Evolutionary conservation across 345 rosid species (phyloP).

Genomic region (Physaria fendleri): DNA sequence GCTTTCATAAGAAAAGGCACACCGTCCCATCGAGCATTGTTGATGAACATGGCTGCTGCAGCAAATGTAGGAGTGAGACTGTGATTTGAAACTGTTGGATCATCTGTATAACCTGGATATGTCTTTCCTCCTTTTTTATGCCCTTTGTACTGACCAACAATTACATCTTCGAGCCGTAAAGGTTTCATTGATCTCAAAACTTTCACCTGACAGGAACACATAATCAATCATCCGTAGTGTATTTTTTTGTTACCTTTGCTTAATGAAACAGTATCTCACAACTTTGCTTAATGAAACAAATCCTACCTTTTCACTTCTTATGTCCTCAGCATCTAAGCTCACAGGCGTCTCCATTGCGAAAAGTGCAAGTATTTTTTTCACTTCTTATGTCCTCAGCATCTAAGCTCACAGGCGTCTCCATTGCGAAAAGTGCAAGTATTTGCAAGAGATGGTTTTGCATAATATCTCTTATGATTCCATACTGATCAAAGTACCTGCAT

Average conservation of each 20-base stretch:
- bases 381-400: conserved; percentile 91
- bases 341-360: conserved; percentile 99
- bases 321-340: conserved; percentile 92
- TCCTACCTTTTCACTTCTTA: conserved; percentile 81
- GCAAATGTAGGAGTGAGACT: conserved; percentile 89
- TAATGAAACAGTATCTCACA: background rate
- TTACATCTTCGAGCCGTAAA: conserved; percentile 63
- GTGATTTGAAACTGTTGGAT: conserved; percentile 60
- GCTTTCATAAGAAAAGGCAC: conserved; percentile 96
- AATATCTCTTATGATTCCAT: conserved; percentile 87
- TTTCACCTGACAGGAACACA: conserved; percentile 49
- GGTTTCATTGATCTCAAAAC: conserved; percentile 85
- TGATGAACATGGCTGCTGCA: conserved; percentile 80
- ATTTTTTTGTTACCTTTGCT: background rate
- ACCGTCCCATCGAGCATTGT: conserved; percentile 95
- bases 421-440: conserved; percentile 86
- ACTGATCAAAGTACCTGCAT: conserved; percentile 70
- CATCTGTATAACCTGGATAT: conserved; percentile 66
- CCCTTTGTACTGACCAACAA: conserved; percentile 85
- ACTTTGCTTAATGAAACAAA: background rate
- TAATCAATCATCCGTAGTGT: background rate
- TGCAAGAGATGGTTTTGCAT: conserved; percentile 96
- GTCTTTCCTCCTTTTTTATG: conserved; percentile 53
- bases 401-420: conserved; percentile 97
- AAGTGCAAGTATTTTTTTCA: conserved; percentile 82